phyloP scores from a whole-genome alignment of 2,329 filamentous ascomycete species.

The Penicillium vulpinum region DNA sequence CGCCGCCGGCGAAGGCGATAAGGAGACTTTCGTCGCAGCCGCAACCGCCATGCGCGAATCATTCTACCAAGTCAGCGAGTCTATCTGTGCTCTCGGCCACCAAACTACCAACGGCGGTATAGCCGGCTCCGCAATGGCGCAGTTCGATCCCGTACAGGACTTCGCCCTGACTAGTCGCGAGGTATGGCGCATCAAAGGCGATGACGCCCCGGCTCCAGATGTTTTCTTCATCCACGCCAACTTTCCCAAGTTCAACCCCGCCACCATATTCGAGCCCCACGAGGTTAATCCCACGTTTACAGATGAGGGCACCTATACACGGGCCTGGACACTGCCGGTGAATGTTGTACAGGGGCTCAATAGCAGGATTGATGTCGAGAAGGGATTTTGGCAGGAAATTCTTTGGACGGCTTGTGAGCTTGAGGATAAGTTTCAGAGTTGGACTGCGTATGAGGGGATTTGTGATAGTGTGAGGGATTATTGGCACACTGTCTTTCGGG shows the following conservation, averaged over 20 bases:
- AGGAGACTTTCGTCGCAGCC: constrained; percentile 52
- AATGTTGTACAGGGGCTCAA: constrained; percentile 33
- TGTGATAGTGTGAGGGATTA: constrained; percentile 37
- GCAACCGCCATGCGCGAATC: constrained; percentile 41
- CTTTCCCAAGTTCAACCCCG: constrained; percentile 43
- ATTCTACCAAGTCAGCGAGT: constrained; percentile 47
- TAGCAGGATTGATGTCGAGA: constrained; percentile 34
- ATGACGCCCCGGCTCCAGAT: constrained; percentile 30
- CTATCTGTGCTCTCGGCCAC: constrained; percentile 37
- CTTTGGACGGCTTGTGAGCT: constrained; percentile 41
- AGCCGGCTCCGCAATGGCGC: constrained; percentile 43
- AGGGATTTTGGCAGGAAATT: constrained; percentile 41
- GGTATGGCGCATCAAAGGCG: constrained; percentile 30
- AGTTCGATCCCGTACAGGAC: constrained; percentile 41
- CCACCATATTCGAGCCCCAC: constrained; percentile 34
- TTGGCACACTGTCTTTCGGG: constrained; percentile 32
- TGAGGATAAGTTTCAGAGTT: constrained; percentile 34
- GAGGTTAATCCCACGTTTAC: constrained; percentile 30
- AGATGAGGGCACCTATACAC: constrained; percentile 33
- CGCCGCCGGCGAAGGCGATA: constrained; percentile 52
- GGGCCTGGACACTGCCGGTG: constrained; percentile 36
- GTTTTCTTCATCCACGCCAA: constrained; percentile 46
- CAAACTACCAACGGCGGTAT: constrained; percentile 27
- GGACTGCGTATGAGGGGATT: constrained; percentile 30
- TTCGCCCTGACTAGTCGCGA: constrained; percentile 29